Base-by-base conservation (phyloP, 1,284 basidiomycete genomes). In the Thecaphora frezii region DNA sequence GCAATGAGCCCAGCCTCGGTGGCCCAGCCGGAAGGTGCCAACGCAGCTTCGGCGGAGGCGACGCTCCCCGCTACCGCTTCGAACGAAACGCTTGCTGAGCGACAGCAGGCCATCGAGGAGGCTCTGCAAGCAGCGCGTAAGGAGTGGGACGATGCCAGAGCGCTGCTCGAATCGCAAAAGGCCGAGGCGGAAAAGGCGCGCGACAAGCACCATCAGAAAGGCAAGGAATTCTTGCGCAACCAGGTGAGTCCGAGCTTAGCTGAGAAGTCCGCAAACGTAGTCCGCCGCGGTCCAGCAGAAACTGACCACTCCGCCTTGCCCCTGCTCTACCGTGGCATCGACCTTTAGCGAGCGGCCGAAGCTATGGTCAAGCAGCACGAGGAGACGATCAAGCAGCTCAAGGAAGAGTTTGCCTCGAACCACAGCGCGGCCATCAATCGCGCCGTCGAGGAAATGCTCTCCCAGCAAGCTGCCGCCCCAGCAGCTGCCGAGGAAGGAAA, bases 371-470 rank as follows among this genome's bases (percentile, higher is more conserved):
- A 71, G 54, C 46, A 54, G 23, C 57, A 65, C n/a, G 59, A 71
- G 45, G 61, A 58, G 38, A 54, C 63, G 13, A 65, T 62, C 25
- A 54, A 54, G 5, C 46, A 64, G 51, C 57, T 73, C 43, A 59
- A 64, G 48, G 58, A 50, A 30, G 52, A 70, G 42, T 69, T 69
- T 38, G 58, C 58, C 26, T 58, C 59, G 44, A 63, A 69, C 54
- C 54, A 70, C 30, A 64, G 58, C 28, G 67, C 66, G 13, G 60
- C 56, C 28, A 70, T 75, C 49, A 63, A 71, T 38, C 59, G 66
- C 50, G 59, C 63, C 21, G 67, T 71, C 24, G 54, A 53, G 19
- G 72, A 64, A 45, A 56, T 62, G 21, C 42, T 58, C 25, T 52
- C 36, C 12, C 21, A 33, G 49, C 41, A 33, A 26, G 40, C 46